A percentile compares a stretch with the other conserved stretches of the same genome.
Evolutionary conservation across 2,329 filamentous ascomycete species (phyloP).

Genomic region (Cladosporium austrohemisphaericum): DNA sequence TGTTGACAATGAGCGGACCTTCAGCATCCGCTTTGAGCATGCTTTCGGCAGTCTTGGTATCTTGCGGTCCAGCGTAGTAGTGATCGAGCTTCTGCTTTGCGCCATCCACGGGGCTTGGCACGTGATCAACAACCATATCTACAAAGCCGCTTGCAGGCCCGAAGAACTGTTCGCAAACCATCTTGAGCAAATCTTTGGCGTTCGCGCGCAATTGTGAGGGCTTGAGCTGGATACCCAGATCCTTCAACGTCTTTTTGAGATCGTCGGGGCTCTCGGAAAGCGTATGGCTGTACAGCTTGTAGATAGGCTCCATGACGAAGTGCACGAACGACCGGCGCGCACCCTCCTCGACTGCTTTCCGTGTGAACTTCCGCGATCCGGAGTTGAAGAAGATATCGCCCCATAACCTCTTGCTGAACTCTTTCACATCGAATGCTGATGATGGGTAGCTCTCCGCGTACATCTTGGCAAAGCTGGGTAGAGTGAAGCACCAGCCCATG

Average conservation of each 20-base stretch:
- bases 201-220: slow-evolving; percentile 89
- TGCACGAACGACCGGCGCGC: slow-evolving; percentile 86
- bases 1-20: slow-evolving; percentile 83
- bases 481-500: slow-evolving; percentile 95
- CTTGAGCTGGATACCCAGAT: slow-evolving; percentile 80
- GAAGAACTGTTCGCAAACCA: slow-evolving; percentile 95
- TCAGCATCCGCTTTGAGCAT: slow-evolving; percentile 84
- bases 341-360: slow-evolving; percentile 76
- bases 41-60: slow-evolving; percentile 72
- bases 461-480: slow-evolving; percentile 93
- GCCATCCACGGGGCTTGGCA: slow-evolving; percentile 80
- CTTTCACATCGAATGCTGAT: slow-evolving; percentile 62
- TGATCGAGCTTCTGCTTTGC: slow-evolving; percentile 72
- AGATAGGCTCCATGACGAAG: slow-evolving; percentile 93
- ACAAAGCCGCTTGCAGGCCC: slow-evolving; percentile 85
- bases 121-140: slow-evolving; percentile 87
- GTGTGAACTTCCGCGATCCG: slow-evolving; percentile 80
- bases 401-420: slow-evolving; percentile 85
- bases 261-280: slow-evolving; percentile 87
- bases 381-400: slow-evolving; percentile 97
- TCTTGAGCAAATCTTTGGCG: slow-evolving; percentile 79
- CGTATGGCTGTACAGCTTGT: slow-evolving; percentile 94
- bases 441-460: slow-evolving; percentile 76
- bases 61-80: slow-evolving; percentile 87
- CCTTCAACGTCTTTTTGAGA: slow-evolving; percentile 71